Evolutionary conservation across 345 rosid genomes (phyloP).

Genomic region (Microcos paniculata): DNA sequence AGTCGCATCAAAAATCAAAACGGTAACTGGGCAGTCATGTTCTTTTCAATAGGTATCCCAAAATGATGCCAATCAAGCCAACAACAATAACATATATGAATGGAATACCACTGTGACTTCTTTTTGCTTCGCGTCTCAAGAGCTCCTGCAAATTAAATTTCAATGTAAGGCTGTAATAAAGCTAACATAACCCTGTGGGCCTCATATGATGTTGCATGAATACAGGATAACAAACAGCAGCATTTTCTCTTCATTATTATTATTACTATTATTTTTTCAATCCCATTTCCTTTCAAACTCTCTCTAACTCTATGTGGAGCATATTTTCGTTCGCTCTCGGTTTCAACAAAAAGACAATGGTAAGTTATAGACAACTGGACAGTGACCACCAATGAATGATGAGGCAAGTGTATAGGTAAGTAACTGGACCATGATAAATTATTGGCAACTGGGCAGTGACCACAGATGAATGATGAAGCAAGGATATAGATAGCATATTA

Average conservation of each 20-base stretch:
- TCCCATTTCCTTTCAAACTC: neutral
- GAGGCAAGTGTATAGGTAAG: neutral
- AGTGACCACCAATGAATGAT: neutral
- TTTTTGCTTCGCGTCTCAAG: constrained; percentile 47
- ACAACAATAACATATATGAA: constrained; percentile 54
- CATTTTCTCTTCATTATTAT: neutral
- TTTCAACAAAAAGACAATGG: neutral
- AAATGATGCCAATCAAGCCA: constrained; percentile 63
- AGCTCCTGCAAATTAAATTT: constrained; percentile 51
- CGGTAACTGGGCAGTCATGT: constrained; percentile 32
- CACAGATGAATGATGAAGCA: neutral
- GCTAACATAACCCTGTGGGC: neutral
- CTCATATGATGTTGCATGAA: neutral
- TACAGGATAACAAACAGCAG: neutral
- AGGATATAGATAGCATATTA: neutral
- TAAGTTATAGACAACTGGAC: neutral
- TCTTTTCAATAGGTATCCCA: constrained; percentile 75
- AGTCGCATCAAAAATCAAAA: neutral
- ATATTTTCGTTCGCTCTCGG: neutral
- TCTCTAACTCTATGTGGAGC: neutral
- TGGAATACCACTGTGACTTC: constrained; percentile 41
- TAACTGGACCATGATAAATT: neutral
- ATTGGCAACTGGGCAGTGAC: neutral
- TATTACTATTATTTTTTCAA: neutral
- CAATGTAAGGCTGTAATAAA: neutral